Base-by-base conservation (phyloP, 148 eudicot species). In the Chenopodium formosanum region DNA sequence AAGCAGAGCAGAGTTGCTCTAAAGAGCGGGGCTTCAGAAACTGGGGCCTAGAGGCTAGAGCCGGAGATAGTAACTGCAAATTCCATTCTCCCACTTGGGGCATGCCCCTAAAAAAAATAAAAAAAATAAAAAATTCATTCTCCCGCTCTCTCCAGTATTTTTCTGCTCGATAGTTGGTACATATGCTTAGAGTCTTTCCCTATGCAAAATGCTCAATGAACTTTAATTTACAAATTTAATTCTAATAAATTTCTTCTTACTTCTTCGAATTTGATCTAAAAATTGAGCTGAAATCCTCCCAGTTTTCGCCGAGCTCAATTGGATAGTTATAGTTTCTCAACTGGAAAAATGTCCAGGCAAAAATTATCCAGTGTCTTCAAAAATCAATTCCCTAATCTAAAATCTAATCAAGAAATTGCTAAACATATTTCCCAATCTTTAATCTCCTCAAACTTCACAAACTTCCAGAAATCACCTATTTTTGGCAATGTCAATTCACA, bases 361-460 rank as follows among this genome's bases (percentile, higher is more conserved):
- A 87, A 85, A 20, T 83, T 92, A 78, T 68, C 82, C 78, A 74
- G 73, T 46, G 69, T 83, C 47, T 87, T 82, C 82, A 88, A 79
- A 75, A 87, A 80, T 23, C 77, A 84, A 73, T 81, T 48, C 52
- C 88, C 81, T 46, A 31, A 22, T 47, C 34, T 83, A 58, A 86
- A 75, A 56, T 80, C 90, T 62, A 84, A 90, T 70, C 86, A 87
- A 86, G 78, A 80, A 46, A 84, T 86, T 16, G 93, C 96, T 4
- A 84, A 87, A 10, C 79, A 82, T 68, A 88, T 93, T 23, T 86
- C 90, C 29, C 82, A 88, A 72, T 25, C 58, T 16, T 71, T 85
- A 56, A 66, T 12, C 44, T 85, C 79, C 27, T 82, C 88, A 23
- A 60, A 76, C 52, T 64, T 88, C 16, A 86, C 78, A 72, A 32